These are phyloP conservation scores for Fusarium tanahbumbuense DNA, from an alignment of 2,329 filamentous ascomycete genomes.

Conservation along the genomic window DNA sequence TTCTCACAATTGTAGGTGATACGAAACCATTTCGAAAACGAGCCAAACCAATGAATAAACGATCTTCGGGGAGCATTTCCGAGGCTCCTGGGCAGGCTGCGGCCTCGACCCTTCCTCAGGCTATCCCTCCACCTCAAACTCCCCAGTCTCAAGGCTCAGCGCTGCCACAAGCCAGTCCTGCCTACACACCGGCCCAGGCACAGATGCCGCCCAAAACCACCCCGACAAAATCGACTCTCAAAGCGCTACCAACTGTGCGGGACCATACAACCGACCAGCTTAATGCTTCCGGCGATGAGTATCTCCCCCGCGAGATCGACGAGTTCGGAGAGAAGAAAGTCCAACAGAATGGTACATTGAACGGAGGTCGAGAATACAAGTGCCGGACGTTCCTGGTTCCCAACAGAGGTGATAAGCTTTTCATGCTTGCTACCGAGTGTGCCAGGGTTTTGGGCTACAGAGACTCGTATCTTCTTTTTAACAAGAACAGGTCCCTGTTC, in stretches of 20 bases:
- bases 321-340: conserved; percentile 96
- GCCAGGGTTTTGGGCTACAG: conserved; percentile 92
- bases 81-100: conserved; percentile 68
- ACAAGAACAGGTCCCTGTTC: conserved; percentile 95
- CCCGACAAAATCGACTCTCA: conserved; percentile 85
- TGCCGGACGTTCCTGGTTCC: conserved; percentile 95
- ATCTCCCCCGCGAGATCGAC: conserved; percentile 91
- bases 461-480: conserved; percentile 98
- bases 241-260: conserved; percentile 93
- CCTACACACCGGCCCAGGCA: conserved; percentile 55
- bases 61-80: conserved; percentile 61
- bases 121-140: conserved; percentile 64
- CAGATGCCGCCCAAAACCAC: conserved; percentile 80
- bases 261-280: conserved; percentile 98
- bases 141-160: conserved; percentile 63
- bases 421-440: conserved; percentile 98
- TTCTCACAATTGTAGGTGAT: conserved; percentile 56
- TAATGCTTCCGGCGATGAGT: conserved; percentile 89
- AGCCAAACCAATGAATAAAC: conserved; percentile 72
- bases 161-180: conserved; percentile 57
- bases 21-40: conserved; percentile 64
- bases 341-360: conserved; percentile 80
- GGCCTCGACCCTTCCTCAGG: conserved; percentile 56
- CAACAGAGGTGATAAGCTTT: conserved; percentile 90
- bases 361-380: conserved; percentile 87